Percentiles rank a stretch among this genome's conserved stretches.
These are phyloP conservation scores for Diospyros lotus DNA, from an alignment of 148 eudicot species.

Conservation along the genomic window DNA sequence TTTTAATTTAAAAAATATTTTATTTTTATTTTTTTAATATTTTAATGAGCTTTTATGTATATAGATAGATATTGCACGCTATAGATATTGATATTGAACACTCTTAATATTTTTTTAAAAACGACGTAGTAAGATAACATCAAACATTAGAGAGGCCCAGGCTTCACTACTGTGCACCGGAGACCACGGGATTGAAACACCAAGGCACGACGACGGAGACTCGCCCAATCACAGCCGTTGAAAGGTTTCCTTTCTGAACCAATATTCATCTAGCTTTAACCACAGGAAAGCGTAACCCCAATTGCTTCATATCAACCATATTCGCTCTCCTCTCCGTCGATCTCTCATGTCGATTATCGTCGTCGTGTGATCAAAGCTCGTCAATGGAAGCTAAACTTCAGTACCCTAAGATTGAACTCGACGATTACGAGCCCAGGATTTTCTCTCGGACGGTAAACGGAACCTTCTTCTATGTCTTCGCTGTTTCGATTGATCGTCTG, in stretches of 20 bases:
- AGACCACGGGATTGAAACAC: too few species aligned
- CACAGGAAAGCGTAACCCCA: background rate
- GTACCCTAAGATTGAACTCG: conserved; percentile 44
- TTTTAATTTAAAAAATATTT: too few species aligned
- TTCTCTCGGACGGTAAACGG: conserved; percentile 31
- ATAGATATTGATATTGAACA: too few species aligned
- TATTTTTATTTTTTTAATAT: too few species aligned
- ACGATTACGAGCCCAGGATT: conserved; percentile 41
- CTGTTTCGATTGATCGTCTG: background rate
- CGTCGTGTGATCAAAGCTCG: background rate
- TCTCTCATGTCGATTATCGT: background rate
- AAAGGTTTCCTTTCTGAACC: background rate
- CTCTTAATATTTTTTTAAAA: too few species aligned
- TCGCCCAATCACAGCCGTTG: background rate
- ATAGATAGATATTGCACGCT: too few species aligned
- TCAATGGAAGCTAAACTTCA: background rate
- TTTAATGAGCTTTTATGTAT: too few species aligned
- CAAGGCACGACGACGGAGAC: too few species aligned
- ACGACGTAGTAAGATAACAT: too few species aligned
- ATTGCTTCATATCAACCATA: background rate
- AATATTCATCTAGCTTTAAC: background rate
- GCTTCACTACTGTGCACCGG: too few species aligned
- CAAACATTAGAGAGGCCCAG: too few species aligned
- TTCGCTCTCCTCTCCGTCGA: background rate
- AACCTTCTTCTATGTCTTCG: background rate